Conservation (phyloP, 2,329 filamentous ascomycete genomes). For the Clonostachys rosea region DNA sequence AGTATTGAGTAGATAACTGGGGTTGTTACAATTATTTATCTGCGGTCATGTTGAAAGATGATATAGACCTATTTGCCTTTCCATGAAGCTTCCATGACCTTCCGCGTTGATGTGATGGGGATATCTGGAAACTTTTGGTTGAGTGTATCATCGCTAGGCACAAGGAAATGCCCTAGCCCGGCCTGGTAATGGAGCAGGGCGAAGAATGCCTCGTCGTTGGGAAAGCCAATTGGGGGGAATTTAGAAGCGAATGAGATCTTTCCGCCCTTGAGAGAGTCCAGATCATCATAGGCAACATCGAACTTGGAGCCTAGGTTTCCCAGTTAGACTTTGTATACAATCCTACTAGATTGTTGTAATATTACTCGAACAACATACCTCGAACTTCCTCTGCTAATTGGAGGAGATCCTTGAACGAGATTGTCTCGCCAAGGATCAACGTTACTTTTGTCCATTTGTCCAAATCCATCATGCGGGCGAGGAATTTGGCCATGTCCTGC, state of each 20-base stretch:
- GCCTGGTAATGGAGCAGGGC: neutral
- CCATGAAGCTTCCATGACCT: constrained; percentile 13
- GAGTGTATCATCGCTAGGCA: neutral
- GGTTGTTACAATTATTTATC: too few species aligned
- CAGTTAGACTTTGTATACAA: neutral
- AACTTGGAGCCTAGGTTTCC: neutral
- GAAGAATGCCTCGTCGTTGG: constrained; percentile 4
- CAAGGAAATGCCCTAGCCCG: neutral
- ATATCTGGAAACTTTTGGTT: constrained; percentile 9
- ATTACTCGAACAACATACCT: neutral
- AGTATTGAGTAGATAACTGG: too few species aligned
- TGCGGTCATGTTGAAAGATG: too few species aligned
- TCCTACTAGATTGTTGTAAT: neutral
- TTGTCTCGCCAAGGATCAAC: constrained; percentile 4
- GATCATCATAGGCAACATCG: neutral
- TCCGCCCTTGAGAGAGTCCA: constrained; percentile 13
- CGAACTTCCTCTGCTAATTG: constrained; percentile 2
- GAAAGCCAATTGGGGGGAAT: constrained; percentile 10
- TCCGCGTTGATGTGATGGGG: constrained; percentile 2
- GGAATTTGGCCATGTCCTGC: constrained; percentile 9
- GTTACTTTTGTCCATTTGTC: constrained; percentile 6
- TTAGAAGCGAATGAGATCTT: constrained; percentile 12
- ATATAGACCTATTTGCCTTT: neutral
- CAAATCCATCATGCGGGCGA: constrained; percentile 10
- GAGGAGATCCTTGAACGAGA: constrained; percentile 8